phyloP scores from a whole-genome alignment of 257 asterid species.

The Rehmannia glutinosa region DNA sequence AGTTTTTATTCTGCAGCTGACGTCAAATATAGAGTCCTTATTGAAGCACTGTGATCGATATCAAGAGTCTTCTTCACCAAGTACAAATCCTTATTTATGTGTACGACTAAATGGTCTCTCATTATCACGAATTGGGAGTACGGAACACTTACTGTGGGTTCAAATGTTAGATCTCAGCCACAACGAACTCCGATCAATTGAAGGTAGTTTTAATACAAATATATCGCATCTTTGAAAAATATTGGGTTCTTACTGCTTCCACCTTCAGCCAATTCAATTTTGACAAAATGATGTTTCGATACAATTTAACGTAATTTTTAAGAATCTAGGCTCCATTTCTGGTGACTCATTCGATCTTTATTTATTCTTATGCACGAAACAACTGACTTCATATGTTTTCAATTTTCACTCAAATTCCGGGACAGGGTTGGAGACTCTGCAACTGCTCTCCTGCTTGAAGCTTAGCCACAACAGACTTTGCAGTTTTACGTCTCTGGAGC shows the following conservation, averaged over 20 bases:
- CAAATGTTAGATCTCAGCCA: constrained; percentile 90
- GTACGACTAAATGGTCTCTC: constrained; percentile 65
- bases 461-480: constrained; percentile 59
- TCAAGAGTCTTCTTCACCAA: constrained; percentile 45
- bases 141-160: constrained; percentile 81
- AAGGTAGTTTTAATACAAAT: constrained; percentile 58
- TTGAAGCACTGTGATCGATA: constrained; percentile 40
- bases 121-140: constrained; percentile 60
- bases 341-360: neutral
- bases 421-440: constrained; percentile 92
- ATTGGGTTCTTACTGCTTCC: neutral
- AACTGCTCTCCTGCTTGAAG: constrained; percentile 73
- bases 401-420: neutral
- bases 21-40: constrained; percentile 47
- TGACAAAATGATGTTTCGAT: neutral
- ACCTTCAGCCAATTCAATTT: neutral
- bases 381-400: neutral
- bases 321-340: no score
- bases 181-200: constrained; percentile 75
- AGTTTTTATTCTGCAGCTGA: constrained; percentile 42
- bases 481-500: constrained; percentile 75
- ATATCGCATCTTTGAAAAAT: neutral
- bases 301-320: neutral
- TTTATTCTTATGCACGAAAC: neutral
- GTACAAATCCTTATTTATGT: constrained; percentile 25